A percentile compares a stretch with the other conserved stretches of the same genome.
Conservation (phyloP, 257 asterid species). For the Nicotiana tabacum region DNA sequence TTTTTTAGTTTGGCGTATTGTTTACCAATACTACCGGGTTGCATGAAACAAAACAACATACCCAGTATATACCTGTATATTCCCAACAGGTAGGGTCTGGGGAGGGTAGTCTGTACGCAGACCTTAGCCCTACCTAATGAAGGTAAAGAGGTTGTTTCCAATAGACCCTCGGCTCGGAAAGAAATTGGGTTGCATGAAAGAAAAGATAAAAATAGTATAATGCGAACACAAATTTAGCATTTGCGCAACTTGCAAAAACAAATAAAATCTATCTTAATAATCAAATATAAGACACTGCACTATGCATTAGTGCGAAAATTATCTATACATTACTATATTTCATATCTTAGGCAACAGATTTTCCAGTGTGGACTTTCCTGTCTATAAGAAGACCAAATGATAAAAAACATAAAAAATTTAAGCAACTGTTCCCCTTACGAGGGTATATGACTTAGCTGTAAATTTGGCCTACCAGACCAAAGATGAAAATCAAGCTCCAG, state of each 20-base stretch:
- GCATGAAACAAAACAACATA: too few species aligned
- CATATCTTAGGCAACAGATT: not conserved
- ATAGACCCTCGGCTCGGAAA: too few species aligned
- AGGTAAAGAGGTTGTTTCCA: too few species aligned
- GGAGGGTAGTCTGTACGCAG: too few species aligned
- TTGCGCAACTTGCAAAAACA: not conserved
- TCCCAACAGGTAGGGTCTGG: too few species aligned
- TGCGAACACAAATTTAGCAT: not conserved
- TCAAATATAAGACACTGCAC: not conserved
- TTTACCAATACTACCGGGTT: not conserved
- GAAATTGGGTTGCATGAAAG: not conserved
- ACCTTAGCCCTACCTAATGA: too few species aligned
- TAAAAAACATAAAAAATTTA: not conserved
- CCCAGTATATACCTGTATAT: too few species aligned
- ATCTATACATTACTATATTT: not conserved
- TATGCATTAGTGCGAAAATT: not conserved
- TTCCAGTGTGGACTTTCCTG: not conserved
- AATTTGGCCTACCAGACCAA: not conserved
- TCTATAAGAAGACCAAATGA: not conserved
- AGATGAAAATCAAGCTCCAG: not conserved
- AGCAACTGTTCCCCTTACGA: not conserved
- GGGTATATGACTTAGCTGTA: not conserved
- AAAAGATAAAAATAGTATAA: not conserved
- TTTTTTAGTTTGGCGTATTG: not conserved
- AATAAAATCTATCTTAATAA: not conserved